Conservation (phyloP, 768 basidiomycete species). For the Albatrellus ellisii region DNA sequence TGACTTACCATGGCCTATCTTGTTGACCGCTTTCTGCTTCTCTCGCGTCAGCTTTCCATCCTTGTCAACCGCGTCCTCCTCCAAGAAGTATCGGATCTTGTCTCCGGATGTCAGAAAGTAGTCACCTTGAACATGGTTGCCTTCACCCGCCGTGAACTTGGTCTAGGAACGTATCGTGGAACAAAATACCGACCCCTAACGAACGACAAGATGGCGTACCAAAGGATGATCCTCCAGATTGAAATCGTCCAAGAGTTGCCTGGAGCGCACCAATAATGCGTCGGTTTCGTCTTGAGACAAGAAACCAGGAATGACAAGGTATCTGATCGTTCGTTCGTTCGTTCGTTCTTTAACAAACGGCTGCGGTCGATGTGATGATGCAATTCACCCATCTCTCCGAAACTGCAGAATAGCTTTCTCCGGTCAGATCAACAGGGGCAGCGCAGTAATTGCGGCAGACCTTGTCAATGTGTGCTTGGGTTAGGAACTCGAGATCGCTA, state of each 20-base stretch:
- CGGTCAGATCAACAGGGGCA: background rate
- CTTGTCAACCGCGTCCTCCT: conserved; percentile 69
- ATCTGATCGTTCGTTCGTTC: no score
- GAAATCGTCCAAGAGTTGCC: conserved; percentile 69
- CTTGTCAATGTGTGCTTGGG: background rate
- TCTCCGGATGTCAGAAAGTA: conserved; percentile 90
- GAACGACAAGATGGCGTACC: conserved; percentile 27
- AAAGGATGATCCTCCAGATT: conserved; percentile 66
- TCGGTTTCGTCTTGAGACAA: conserved; percentile 42
- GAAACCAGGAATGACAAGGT: conserved; percentile 69
- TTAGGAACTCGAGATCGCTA: no score
- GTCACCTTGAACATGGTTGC: conserved; percentile 76
- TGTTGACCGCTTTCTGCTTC: conserved; percentile 80
- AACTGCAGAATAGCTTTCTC: conserved; percentile 26
- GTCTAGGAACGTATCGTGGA: no score
- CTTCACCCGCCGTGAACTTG: conserved; percentile 74
- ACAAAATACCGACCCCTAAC: background rate
- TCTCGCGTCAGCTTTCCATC: conserved; percentile 57
- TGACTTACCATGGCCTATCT: conserved; percentile 73
- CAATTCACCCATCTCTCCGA: conserved; percentile 41
- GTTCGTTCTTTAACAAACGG: background rate
- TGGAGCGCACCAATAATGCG: conserved; percentile 56
- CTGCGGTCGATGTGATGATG: background rate
- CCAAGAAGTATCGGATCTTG: conserved; percentile 92
- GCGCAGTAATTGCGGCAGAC: background rate